A percentile compares a stretch with the other conserved stretches of the same genome.
Conservation (phyloP, 2,329 filamentous ascomycete genomes). For the Cadophora luteo-olivacea region DNA sequence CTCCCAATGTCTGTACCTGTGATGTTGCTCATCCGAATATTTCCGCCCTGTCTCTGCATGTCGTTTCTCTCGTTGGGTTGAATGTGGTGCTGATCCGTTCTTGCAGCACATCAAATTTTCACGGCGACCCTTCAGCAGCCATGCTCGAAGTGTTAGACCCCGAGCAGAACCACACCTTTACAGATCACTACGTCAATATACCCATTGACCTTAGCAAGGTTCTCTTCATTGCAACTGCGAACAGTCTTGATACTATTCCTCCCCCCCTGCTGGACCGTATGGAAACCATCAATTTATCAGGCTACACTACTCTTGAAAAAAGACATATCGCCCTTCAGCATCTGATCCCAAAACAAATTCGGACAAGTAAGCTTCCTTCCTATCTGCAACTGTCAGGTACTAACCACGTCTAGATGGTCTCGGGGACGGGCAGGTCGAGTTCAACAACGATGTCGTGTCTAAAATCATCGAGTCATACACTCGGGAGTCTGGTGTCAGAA, state of each 20-base stretch:
- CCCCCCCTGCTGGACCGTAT: constrained; percentile 93
- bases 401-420: constrained; percentile 66
- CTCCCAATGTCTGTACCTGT: too few species aligned
- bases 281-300: constrained; percentile 92
- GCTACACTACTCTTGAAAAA: constrained; percentile 97
- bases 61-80: not conserved
- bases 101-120: constrained; percentile 74
- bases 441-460: constrained; percentile 85
- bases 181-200: constrained; percentile 95
- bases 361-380: constrained; percentile 59
- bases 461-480: constrained; percentile 98
- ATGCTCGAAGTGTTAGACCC: constrained; percentile 98
- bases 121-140: constrained; percentile 93
- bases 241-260: constrained; percentile 92
- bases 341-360: constrained; percentile 95
- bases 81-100: constrained; percentile 10
- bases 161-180: constrained; percentile 94
- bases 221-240: constrained; percentile 96
- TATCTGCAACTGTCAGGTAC: constrained; percentile 15
- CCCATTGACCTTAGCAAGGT: constrained; percentile 96
- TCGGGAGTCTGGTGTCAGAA: constrained; percentile 93
- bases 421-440: constrained; percentile 72
- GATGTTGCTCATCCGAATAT: not conserved
- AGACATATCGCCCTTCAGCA: constrained; percentile 91
- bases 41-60: not conserved